Evolutionary conservation across 1,139 yeast genomes (phyloP).

Genomic region (Debaryomyces robertsiae): DNA sequence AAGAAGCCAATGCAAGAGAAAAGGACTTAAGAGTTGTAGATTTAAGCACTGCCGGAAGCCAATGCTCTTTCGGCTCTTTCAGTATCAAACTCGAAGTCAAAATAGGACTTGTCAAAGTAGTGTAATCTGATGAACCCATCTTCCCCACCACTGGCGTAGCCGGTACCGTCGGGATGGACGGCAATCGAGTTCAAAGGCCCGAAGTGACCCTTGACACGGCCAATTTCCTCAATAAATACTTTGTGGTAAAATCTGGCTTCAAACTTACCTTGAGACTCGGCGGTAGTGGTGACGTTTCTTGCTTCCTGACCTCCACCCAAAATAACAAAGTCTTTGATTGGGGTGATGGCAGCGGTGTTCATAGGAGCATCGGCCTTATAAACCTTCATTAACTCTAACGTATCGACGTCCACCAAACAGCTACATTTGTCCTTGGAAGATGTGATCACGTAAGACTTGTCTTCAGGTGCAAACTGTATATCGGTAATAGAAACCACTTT

Average conservation of each 20-base stretch:
- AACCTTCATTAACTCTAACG: conserved; percentile 70
- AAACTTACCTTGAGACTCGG: conserved; percentile 92
- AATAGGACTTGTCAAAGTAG: conserved; percentile 88
- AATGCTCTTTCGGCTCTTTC: conserved; percentile 72
- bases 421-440: conserved; percentile 92
- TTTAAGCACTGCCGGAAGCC: conserved; percentile 34
- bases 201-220: conserved; percentile 97
- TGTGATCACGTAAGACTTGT: conserved; percentile 85
- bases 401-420: conserved; percentile 76
- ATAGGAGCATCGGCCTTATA: conserved; percentile 90
- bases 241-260: conserved; percentile 97
- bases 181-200: conserved; percentile 97
- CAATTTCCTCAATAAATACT: conserved; percentile 92
- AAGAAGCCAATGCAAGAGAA: conserved; percentile 10
- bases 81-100: conserved; percentile 89
- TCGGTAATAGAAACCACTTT: conserved; percentile 65
- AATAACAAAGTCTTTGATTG: conserved; percentile 86
- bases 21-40: background rate
- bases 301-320: conserved; percentile 99
- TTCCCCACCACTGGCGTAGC: conserved; percentile 96
- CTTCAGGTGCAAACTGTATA: conserved; percentile 81
- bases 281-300: conserved; percentile 93
- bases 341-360: conserved; percentile 94
- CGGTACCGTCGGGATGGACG: conserved; percentile 91
- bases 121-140: conserved; percentile 97